Conservation (phyloP, 495 filamentous ascomycete species). For the Hamigera avellanea region DNA sequence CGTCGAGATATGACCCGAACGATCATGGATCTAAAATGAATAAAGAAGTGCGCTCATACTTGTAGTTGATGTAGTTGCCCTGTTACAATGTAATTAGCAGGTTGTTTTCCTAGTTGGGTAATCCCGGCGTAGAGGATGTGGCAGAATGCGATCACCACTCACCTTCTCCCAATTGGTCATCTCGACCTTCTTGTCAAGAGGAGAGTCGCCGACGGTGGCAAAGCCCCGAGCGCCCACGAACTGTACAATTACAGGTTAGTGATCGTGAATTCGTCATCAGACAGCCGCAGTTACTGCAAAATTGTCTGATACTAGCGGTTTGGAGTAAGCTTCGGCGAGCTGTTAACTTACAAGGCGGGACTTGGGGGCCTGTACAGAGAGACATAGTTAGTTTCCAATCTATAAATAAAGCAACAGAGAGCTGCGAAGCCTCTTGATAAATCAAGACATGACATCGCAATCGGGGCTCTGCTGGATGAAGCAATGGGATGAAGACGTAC, state of each 20-base stretch:
- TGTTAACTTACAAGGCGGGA: conserved; percentile 41
- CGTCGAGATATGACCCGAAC: no score
- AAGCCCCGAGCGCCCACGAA: conserved; percentile 39
- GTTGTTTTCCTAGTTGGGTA: no score
- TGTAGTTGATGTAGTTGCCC: conserved; percentile 74
- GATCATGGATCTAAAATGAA: no score
- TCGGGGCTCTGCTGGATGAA: background rate
- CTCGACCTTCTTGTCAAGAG: conserved; percentile 67
- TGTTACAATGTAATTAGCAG: conserved; percentile 16
- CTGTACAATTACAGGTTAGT: conserved; percentile 1
- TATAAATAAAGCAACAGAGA: background rate
- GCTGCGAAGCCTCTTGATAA: background rate
- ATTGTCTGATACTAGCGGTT: background rate
- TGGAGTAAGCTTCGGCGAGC: background rate
- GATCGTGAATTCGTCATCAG: conserved; percentile 3
- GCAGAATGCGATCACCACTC: conserved; percentile 9
- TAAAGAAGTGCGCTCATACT: conserved; percentile 34
- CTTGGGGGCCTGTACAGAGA: conserved; percentile 28
- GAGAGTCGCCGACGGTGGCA: conserved; percentile 50
- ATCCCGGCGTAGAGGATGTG: conserved; percentile 1
- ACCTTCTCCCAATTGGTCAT: conserved; percentile 70
- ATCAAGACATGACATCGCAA: conserved; percentile 1
- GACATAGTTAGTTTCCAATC: conserved; percentile 14
- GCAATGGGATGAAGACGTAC: conserved; percentile 24
- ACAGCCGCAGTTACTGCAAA: background rate